Evolutionary conservation across 768 basidiomycete genomes (phyloP).

Genomic region (Mycena amicta): DNA sequence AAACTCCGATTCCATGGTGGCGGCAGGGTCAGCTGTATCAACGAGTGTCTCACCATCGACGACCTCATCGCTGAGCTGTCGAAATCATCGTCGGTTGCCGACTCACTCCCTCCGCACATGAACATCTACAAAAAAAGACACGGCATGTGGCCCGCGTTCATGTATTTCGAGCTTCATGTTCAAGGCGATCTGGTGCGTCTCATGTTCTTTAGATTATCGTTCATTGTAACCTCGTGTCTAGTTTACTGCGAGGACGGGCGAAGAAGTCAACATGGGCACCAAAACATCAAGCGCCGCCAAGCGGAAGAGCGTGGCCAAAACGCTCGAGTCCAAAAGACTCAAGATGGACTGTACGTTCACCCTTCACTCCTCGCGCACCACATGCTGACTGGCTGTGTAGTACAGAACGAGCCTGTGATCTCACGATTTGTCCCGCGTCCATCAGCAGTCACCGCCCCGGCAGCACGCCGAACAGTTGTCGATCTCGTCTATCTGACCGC

Average conservation of each 20-base stretch:
- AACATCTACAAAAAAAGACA: neutral
- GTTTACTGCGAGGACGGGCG: neutral
- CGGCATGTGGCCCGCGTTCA: neutral
- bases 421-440: neutral
- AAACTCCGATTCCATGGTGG: neutral
- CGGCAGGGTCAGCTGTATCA: neutral
- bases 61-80: neutral
- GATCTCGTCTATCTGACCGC: neutral
- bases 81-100: neutral
- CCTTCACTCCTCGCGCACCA: too few relatives aligned
- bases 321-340: too few relatives aligned
- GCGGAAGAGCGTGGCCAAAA: too few relatives aligned
- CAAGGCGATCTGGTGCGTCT: neutral
- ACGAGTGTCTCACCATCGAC: neutral
- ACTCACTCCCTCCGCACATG: neutral
- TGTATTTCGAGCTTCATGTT: neutral
- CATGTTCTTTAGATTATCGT: too few relatives aligned
- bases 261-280: neutral
- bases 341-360: too few relatives aligned
- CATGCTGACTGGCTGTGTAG: too few relatives aligned
- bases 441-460: neutral
- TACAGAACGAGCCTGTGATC: neutral
- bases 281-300: too few relatives aligned
- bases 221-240: too few relatives aligned
- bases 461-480: neutral